Base-by-base conservation (phyloP, 345 rosid species). In the Clarkia xantiana region DNA sequence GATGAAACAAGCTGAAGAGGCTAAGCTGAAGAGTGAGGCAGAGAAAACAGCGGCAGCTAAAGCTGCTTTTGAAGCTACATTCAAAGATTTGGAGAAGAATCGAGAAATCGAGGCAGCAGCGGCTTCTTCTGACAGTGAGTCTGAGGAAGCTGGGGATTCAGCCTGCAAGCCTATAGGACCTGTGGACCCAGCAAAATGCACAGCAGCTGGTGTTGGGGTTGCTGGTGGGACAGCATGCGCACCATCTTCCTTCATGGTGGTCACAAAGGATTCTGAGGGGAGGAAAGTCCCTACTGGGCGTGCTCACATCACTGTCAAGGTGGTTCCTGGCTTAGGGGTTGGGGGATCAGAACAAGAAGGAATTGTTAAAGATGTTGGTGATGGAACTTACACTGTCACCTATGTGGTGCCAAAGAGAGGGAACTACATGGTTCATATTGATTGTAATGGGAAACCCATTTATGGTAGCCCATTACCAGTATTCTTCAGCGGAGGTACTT, bases 381-480 rank as follows among this genome's bases (percentile, higher is more conserved):
- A 91, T 63, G 98, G 98, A 62, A 77, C 74, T 19, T 91, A 86
- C 50, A 69, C 80, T 0, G 95, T 86, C 17, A 84, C 94, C 12
- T 91, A 91, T 68, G 94, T 78, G 52, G 98, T 86, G 45, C 96
- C 98, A 10, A 91, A 86, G 68, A 84, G 96, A 61, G 98, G 98
- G 45, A 82, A 91, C 73, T 91, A 91, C 72, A 91, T 91, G 95
- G 75, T 91, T 25, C 79, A 60, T 57, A 71, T 91, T 63, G 96
- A 91, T 18, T 86, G 94, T 49, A 82, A 91, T 59, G 96, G 84
- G 15, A 76, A 55, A 64, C 67, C 94, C n/a, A 86, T 91, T 5
- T 78, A 76, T 93, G 96, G 96, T 18, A 91, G 94, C 67, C 98
- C 96, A 0, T 91, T 91, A 51, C 98, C 98, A 11, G 98, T 91